These are phyloP conservation scores for Silene coronaria DNA, from an alignment of 179 eudicot genomes.

Conservation along the genomic window DNA sequence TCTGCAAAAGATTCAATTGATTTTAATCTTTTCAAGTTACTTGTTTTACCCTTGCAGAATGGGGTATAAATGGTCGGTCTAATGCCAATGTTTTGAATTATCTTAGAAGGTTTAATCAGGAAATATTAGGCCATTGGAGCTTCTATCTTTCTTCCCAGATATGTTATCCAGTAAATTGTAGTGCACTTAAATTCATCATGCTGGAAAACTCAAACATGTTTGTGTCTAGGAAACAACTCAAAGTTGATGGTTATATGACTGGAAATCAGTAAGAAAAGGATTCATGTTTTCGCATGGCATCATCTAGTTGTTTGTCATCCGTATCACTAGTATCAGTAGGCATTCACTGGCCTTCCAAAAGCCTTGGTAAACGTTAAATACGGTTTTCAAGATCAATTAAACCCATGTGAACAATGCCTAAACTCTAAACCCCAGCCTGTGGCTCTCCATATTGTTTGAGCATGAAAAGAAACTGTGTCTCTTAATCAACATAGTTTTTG, in stretches of 20 bases:
- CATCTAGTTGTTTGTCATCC: not conserved
- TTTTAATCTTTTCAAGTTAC: not conserved
- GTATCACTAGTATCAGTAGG: not conserved
- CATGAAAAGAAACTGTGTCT: not conserved
- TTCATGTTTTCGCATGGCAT: not conserved
- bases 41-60: not conserved
- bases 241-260: not conserved
- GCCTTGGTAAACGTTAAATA: not conserved
- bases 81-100: not conserved
- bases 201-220: not conserved
- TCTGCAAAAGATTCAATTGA: not conserved
- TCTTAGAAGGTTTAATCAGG: not conserved
- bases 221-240: conserved; percentile 1
- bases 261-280: not conserved
- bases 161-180: not conserved
- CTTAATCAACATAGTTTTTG: not conserved
- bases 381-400: not conserved
- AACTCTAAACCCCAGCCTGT: not conserved
- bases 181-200: not conserved
- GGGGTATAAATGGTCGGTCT: not conserved
- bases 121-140: not conserved
- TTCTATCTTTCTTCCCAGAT: not conserved
- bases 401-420: not conserved
- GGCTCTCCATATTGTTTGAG: conserved; percentile 3
- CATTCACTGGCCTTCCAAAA: too few species aligned